These are phyloP conservation scores for Brassica rapa DNA, from an alignment of 345 rosid species.

Conservation along the genomic window DNA sequence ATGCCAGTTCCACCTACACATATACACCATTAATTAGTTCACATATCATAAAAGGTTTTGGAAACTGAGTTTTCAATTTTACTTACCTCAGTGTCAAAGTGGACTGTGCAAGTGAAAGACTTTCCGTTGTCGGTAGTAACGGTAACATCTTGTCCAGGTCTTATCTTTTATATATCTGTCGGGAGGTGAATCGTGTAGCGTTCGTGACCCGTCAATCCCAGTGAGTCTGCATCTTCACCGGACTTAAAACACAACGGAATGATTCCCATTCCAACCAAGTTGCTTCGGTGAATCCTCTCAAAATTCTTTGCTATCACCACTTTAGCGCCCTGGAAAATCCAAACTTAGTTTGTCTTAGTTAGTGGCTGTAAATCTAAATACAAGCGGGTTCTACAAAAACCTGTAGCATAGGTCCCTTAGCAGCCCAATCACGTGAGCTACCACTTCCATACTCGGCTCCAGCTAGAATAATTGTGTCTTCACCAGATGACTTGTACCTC, in stretches of 20 bases:
- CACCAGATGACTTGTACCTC: constrained; percentile 81
- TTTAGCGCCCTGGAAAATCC: constrained; percentile 72
- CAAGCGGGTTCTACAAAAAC: constrained; percentile 33
- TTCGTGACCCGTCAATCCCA: constrained; percentile 89
- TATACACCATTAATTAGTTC: background rate
- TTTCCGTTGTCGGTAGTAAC: constrained; percentile 83
- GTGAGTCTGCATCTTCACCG: constrained; percentile 89
- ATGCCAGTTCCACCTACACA: constrained; percentile 89
- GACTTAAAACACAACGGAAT: constrained; percentile 90
- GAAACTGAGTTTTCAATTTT: background rate
- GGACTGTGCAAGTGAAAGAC: constrained; percentile 86
- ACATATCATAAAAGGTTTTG: background rate
- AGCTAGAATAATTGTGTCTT: constrained; percentile 82
- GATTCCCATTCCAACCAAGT: constrained; percentile 99
- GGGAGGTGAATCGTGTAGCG: constrained; percentile 89
- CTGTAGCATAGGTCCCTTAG: constrained; percentile 97
- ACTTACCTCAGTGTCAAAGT: constrained; percentile 95
- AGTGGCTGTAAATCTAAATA: background rate
- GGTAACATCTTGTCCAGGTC: constrained; percentile 93
- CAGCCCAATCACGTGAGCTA: constrained; percentile 99
- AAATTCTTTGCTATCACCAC: constrained; percentile 97
- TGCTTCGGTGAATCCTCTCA: constrained; percentile 97
- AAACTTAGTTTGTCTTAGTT: constrained; percentile 8
- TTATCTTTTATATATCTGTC: constrained; percentile 62
- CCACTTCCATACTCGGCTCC: constrained; percentile 99